phyloP scores from a whole-genome alignment of 2,329 filamentous ascomycete species.

The Penicillium crustosum region DNA sequence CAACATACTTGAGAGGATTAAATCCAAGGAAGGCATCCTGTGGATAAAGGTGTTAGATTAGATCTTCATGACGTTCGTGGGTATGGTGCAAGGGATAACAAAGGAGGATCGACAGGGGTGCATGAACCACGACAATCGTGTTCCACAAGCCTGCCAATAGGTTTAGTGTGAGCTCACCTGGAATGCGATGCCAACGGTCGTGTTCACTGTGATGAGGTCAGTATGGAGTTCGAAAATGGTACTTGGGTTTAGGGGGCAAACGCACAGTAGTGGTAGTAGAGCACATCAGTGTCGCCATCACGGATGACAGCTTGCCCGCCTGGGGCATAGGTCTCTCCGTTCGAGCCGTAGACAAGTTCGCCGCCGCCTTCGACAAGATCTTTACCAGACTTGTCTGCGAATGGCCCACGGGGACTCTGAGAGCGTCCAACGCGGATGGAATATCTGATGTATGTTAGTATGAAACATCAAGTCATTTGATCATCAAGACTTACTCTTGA shows the following conservation, averaged over 20 bases:
- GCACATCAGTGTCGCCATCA: conserved; percentile 41
- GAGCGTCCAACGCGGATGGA: conserved; percentile 65
- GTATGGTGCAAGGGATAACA: conserved; percentile 10
- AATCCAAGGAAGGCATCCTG: conserved; percentile 36
- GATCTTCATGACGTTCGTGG: background rate
- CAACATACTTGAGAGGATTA: conserved; percentile 31
- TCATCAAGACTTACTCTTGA: conserved; percentile 43
- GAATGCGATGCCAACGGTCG: conserved; percentile 31
- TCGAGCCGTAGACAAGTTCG: conserved; percentile 59
- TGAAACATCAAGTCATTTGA: background rate
- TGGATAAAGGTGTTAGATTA: conserved; percentile 16
- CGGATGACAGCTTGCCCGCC: conserved; percentile 63
- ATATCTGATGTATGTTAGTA: conserved; percentile 45
- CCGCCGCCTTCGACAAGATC: conserved; percentile 59
- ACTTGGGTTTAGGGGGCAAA: background rate
- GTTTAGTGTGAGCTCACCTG: conserved; percentile 21
- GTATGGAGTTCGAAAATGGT: background rate
- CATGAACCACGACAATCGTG: conserved; percentile 5
- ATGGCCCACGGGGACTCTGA: conserved; percentile 52
- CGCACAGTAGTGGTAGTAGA: conserved; percentile 40
- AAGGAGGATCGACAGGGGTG: conserved; percentile 23
- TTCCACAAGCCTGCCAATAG: conserved; percentile 14
- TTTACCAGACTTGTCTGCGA: conserved; percentile 55
- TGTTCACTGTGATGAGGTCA: conserved; percentile 29
- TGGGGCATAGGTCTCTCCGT: conserved; percentile 63